Evolutionary conservation across 345 rosid species (phyloP), one percentile per base, ranked within the genome.

Genomic region (Syzygium grande): DNA sequence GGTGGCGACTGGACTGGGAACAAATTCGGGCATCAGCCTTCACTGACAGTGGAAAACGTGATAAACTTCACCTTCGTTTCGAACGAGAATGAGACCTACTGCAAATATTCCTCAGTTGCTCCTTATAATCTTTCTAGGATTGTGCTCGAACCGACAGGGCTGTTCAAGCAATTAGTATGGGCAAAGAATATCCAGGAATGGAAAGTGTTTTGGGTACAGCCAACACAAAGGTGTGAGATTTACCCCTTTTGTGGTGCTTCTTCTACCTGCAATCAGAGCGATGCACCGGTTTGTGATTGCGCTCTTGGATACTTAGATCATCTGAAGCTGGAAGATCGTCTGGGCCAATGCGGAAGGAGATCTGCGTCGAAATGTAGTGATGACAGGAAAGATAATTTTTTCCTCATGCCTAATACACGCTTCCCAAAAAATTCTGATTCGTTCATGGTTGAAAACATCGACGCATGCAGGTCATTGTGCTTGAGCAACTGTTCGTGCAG

Each of bases 161-260:
- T 79, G 84, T 10, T 84, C 49, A 14, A 88, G 77, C 90, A 84
- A 23, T 1, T 49, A 14, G 51, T 79, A 14, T 91, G 91, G 92
- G 43, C 41, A 51, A 73, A 19, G 27, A 1, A 43, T 3, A 21
- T 51, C 58, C 52, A 78, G 41, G 13, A 86, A 11, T 93, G 94
- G 94, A 7, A 22, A 30, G 6, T 59, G 49, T 25, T 89, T 73
- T 92, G 90, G 92, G 0, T 73, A 25, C 59, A 58, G 16, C 94
- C 93, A 63, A 84, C 59, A 21, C 30, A 16, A 15, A 83, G 49
- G n/a, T 90, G 90, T 27, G 84, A 87, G 6, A 89, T 90, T 46
- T 89, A 90, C 22, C 91, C 84, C 56, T 59, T 27, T n/a, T 93
- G 93, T 61, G 93, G 93, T 51, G 84, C 89, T 85, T 90, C 88